Evolutionary conservation across 495 filamentous ascomycete species (phyloP).

Genomic region (Neurospora sp.): DNA sequence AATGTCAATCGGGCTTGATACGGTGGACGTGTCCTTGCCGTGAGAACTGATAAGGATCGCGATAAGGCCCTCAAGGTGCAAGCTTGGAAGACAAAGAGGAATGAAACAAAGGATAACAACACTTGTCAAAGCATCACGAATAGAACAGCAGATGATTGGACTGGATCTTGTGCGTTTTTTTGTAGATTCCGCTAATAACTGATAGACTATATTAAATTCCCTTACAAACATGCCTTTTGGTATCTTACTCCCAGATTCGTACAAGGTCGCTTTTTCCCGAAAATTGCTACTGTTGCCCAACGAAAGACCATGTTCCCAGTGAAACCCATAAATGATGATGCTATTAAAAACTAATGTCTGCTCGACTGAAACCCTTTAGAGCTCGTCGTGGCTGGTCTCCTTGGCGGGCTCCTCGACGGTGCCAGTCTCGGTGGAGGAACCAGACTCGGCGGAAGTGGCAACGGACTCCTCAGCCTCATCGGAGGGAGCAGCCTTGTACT

Average conservation of each 20-base stretch:
- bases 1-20: neutral
- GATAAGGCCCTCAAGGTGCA: neutral
- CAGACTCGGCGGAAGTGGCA: constrained; percentile 41
- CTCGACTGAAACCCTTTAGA: constrained; percentile 32
- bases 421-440: constrained; percentile 18
- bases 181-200: neutral
- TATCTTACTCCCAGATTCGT: constrained; percentile 19
- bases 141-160: neutral
- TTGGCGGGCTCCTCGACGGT: constrained; percentile 29
- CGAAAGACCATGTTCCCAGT: neutral
- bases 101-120: neutral
- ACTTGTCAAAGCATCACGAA: neutral
- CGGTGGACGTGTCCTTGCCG: neutral
- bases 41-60: neutral
- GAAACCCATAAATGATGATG: neutral
- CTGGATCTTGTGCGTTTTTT: neutral
- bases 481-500: constrained; percentile 57
- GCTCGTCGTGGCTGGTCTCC: constrained; percentile 50
- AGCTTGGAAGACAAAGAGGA: neutral
- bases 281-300: constrained; percentile 4
- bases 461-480: constrained; percentile 46
- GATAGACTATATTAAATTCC: neutral
- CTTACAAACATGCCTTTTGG: constrained; percentile 8
- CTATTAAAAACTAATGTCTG: neutral
- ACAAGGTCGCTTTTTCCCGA: constrained; percentile 4